Conservation (phyloP, 768 basidiomycete species). For the Hygrophoropsis aurantiaca region DNA sequence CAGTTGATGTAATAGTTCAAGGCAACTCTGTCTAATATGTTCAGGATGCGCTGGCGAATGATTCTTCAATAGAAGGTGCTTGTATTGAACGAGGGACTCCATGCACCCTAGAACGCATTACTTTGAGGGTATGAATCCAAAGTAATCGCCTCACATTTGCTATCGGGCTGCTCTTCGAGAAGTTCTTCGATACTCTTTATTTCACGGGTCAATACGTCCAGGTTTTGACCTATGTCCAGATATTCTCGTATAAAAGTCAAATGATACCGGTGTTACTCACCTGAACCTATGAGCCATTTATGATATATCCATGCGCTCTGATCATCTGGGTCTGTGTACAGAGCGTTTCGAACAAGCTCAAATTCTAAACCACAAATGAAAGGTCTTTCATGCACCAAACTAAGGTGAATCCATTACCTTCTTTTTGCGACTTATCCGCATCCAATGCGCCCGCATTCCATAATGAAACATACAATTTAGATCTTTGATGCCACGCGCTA, state of each 20-base stretch:
- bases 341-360: conserved; percentile 86
- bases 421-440: conserved; percentile 56
- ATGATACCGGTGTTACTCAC: conserved; percentile 37
- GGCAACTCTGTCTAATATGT: conserved; percentile 46
- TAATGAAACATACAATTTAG: conserved; percentile 68
- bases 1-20: conserved; percentile 54
- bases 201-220: conserved; percentile 65
- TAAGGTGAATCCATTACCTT: conserved; percentile 47
- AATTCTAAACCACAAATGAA: conserved; percentile 68
- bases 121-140: background rate
- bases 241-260: background rate
- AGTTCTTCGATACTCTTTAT: conserved; percentile 80
- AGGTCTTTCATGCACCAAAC: background rate
- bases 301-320: conserved; percentile 99
- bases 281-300: conserved; percentile 88
- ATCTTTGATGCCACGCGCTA: conserved; percentile 98
- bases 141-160: conserved; percentile 67
- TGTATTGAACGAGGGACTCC: conserved; percentile 88
- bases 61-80: conserved; percentile 59
- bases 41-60: conserved; percentile 35
- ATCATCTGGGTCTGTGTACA: conserved; percentile 96
- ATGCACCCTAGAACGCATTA: conserved; percentile 72
- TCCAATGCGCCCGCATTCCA: conserved; percentile 62
- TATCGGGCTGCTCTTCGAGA: conserved; percentile 85
- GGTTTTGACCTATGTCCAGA: conserved; percentile 62